Base-by-base conservation (phyloP, 441 rosid genomes). In the Syzygium syzygioides region DNA sequence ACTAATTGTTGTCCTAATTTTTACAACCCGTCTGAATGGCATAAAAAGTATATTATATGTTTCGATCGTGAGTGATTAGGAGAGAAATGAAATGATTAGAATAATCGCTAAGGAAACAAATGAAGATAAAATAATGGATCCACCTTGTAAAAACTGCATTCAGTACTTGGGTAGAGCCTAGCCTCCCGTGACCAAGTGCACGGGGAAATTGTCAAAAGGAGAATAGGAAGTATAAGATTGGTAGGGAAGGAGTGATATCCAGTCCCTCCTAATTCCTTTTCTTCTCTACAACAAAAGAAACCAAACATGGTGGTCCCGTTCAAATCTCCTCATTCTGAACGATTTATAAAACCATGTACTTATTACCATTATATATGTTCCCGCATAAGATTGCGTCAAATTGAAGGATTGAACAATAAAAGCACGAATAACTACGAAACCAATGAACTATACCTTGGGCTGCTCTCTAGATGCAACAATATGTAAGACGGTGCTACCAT, bases 391-490 rank as follows among this genome's bases (percentile, higher is more conserved):
- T 25, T 10, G 6, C 10, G 3, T 57, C 3, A 1, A 57, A 57
- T 57, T 57, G 1, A 57, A 57, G 32, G 18, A n/a, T 60, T 8
- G 1, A 60, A 59, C 34, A n/a, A n/a, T n/a, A n/a, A 26, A 62
- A 62, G 68, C 68, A n/a, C 1, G 4, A 7, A 28, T 28, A 62
- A 62, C 9, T 7, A 62, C 0, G 30, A n/a, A n/a, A n/a, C 3
- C 34, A 14, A 62, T n/a, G 4, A n/a, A 62, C 2, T 1, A 62
- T n/a, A 62, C 68, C 34, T 62, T 34, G 37, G 37, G 37, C 4
- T 37, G 4, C 34, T 3, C 3, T 62, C 14, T 4, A 0, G 0
- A n/a, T 11, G 7, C 5, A n/a, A 19, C 34, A 62, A 62, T n/a
- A 10, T 62, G 71, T 62, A 62, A 3, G 5, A 3, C 19, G 2